Conservation (phyloP, 805 yeast species). For the Yarrowia sp. region DNA sequence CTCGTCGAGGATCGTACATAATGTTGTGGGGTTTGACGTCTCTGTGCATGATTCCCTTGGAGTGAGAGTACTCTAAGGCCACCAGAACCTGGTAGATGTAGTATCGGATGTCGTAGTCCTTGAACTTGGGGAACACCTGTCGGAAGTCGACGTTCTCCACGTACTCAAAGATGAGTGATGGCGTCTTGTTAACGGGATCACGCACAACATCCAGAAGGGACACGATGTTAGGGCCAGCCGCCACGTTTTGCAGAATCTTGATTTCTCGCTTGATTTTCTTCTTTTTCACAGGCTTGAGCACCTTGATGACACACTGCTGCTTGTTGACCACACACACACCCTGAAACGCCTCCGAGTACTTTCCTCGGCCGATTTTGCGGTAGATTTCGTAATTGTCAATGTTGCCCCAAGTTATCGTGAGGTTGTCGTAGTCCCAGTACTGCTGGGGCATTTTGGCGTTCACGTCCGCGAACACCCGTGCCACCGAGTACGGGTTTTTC, state of each 20-base stretch:
- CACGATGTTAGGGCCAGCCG: constrained; percentile 79
- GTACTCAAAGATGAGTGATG: constrained; percentile 83
- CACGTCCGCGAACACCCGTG: constrained; percentile 80
- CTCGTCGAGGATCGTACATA: constrained; percentile 74
- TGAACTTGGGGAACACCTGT: constrained; percentile 75
- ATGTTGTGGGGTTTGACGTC: constrained; percentile 93
- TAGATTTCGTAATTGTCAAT: constrained; percentile 83
- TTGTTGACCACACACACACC: constrained; percentile 63
- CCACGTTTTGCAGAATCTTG: constrained; percentile 77
- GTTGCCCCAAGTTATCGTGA: constrained; percentile 68
- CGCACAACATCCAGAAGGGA: constrained; percentile 78
- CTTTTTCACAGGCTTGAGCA: constrained; percentile 86
- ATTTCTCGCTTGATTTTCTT: constrained; percentile 91
- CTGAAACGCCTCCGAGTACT: constrained; percentile 88
- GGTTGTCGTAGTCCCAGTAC: constrained; percentile 71
- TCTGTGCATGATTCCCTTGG: constrained; percentile 92
- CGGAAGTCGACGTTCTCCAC: constrained; percentile 84
- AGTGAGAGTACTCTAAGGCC: constrained; percentile 85
- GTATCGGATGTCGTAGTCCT: constrained; percentile 69
- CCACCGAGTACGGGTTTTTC: constrained; percentile 44
- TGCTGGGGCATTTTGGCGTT: constrained; percentile 69
- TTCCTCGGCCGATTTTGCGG: constrained; percentile 85
- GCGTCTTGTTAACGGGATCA: constrained; percentile 73
- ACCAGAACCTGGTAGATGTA: constrained; percentile 78
- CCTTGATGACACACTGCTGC: constrained; percentile 77